Conservation (phyloP, 257 asterid genomes). For the Lavandula angustifolia region DNA sequence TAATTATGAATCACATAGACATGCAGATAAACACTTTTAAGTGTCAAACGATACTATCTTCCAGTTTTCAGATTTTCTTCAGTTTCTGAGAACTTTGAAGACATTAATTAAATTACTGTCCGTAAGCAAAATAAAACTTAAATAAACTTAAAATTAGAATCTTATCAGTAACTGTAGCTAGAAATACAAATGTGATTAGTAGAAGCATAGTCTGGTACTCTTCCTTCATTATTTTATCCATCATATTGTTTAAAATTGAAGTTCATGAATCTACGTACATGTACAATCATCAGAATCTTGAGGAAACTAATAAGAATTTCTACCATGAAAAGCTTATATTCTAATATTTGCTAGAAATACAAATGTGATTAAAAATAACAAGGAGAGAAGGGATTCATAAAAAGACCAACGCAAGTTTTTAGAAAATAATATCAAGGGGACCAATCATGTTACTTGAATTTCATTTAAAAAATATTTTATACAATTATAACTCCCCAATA, state of each 20-base stretch:
- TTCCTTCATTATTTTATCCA: neutral
- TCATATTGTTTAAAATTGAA: neutral
- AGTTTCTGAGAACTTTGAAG: slow-evolving; percentile 15
- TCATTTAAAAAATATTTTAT: neutral
- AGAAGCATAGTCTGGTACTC: neutral
- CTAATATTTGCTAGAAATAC: neutral
- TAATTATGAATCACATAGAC: neutral
- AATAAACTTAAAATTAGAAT: neutral
- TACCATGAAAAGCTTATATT: neutral
- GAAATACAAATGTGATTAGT: slow-evolving; percentile 6
- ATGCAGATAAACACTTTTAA: neutral
- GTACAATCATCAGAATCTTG: neutral
- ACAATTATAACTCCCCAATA: neutral
- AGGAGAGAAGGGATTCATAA: neutral
- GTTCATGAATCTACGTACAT: neutral
- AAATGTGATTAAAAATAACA: too few species aligned
- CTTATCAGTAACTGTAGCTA: slow-evolving; percentile 13
- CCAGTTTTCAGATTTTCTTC: neutral
- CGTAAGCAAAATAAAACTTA: neutral
- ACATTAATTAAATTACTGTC: neutral
- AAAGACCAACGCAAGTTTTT: neutral
- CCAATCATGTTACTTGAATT: slow-evolving; percentile 4
- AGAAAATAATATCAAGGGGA: neutral
- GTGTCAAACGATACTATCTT: too few species aligned
- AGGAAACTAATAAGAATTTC: neutral